Conservation (phyloP, 805 yeast species). For the Debaryomyces castellii region DNA sequence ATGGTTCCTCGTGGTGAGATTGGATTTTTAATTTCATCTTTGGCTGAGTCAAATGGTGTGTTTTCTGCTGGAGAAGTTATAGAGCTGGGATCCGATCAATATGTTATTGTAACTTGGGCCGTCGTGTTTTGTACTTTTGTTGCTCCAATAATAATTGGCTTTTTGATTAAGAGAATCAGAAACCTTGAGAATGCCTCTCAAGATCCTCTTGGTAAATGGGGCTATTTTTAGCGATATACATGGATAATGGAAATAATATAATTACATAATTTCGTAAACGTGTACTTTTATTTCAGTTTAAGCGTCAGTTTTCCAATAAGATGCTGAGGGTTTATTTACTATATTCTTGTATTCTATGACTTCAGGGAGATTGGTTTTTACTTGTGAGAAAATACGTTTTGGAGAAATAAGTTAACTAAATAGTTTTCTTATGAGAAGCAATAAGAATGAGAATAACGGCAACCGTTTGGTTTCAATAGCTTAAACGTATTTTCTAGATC, state of each 20-base stretch:
- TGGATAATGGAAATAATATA: background rate
- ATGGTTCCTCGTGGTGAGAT: constrained; percentile 14
- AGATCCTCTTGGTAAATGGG: constrained; percentile 3
- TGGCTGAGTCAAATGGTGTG: constrained; percentile 9
- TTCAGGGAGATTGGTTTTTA: too few relatives aligned
- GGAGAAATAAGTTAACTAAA: too few relatives aligned
- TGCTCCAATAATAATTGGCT: constrained; percentile 3
- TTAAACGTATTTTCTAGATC: too few relatives aligned
- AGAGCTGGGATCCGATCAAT: constrained; percentile 1
- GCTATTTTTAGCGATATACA: background rate
- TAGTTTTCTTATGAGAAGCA: too few relatives aligned
- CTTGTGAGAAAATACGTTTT: too few relatives aligned
- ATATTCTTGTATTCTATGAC: too few relatives aligned
- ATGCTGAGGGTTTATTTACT: too few relatives aligned
- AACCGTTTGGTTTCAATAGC: too few relatives aligned
- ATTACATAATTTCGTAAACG: background rate
- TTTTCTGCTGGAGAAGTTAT: background rate
- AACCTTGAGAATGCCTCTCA: background rate
- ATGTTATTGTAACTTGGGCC: constrained; percentile 4
- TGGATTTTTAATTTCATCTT: constrained; percentile 10
- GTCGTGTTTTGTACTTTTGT: constrained; percentile 4
- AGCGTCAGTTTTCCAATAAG: too few relatives aligned
- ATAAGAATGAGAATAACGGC: too few relatives aligned
- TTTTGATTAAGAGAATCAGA: background rate
- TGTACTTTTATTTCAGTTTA: too few relatives aligned